Base-by-base conservation (phyloP, 768 basidiomycete species). In the Amanita jacksonii region DNA sequence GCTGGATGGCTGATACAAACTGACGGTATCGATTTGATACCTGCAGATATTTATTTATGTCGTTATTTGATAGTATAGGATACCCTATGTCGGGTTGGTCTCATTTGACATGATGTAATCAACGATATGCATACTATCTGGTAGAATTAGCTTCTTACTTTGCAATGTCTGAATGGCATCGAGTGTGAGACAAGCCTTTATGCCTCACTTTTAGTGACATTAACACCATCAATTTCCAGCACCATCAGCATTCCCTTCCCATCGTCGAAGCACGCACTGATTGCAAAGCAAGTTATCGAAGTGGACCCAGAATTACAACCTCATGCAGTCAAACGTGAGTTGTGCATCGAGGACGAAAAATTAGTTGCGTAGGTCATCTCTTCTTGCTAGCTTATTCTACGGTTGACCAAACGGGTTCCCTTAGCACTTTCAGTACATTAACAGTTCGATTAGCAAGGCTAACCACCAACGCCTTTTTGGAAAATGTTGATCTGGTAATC, bases 241-340 rank as follows among this genome's bases (percentile, higher is more conserved):
- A 79, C 76, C 4, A 63, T 92, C 46, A 74, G 77, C 37, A 79
- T 93, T 33, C 92, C 91, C 7, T 90, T 94, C 51, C 70, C 74
- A 16, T 80, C 76, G 16, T 57, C 67, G 18, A 69, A 79, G 49
- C 89, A 96, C 55, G 92, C 92, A 7, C 55, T 61, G 38, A 86
- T 91, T 52, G 90, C 85, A 19, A 84, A 81, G 57, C 78, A 81
- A 60, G 81, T 77, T 49, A 85, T 96, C 56, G 80, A 85, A 49
- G 91, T 96, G 24, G 91, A 96, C 62, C 64, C 70, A 15, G 91
- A 93, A 61, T 69, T 92, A 31, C 87, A 93, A 53, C 77, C 79
- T 3, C 73, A 83, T 35, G 81, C 82, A 8, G 90, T 94, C 18
- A 78, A 79, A 57, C 73, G 89, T 48, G 70, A 66, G n/a, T 59